Evolutionary conservation across 345 rosid species (phyloP).

Genomic region (Noccaea bulbosa): DNA sequence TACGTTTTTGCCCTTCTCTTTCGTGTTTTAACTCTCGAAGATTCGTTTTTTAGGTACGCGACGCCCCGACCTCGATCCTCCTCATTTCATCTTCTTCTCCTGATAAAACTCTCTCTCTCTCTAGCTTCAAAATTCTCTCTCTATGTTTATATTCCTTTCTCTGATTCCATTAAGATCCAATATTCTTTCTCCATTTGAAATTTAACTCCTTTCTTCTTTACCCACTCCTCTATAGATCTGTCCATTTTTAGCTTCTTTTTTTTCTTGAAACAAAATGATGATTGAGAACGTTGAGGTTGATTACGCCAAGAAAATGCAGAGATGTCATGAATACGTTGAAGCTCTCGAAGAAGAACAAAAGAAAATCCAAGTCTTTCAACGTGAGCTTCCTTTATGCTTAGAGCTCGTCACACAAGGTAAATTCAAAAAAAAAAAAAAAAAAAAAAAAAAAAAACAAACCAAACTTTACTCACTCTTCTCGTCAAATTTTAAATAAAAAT

Average conservation of each 20-base stretch:
- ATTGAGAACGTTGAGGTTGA: constrained; percentile 42
- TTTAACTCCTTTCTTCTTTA: constrained; percentile 10
- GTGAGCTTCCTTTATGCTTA: constrained; percentile 94
- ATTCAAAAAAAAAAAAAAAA: no score
- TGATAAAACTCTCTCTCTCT: constrained; percentile 4
- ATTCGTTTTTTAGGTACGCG: constrained; percentile 49
- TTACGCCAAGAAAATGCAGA: constrained; percentile 60
- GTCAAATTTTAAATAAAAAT: background rate
- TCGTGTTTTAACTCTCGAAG: constrained; percentile 6
- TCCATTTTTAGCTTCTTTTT: background rate
- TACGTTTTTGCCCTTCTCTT: constrained; percentile 26
- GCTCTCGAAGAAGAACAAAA: constrained; percentile 83
- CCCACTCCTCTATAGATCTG: constrained; percentile 25
- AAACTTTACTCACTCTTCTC: background rate
- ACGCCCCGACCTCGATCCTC: constrained; percentile 45
- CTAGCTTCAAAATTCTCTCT: background rate
- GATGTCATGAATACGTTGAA: constrained; percentile 63
- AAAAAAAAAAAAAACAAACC: background rate
- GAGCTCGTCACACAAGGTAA: constrained; percentile 94
- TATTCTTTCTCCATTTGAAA: constrained; percentile 41
- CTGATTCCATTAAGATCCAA: constrained; percentile 78
- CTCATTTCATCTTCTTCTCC: constrained; percentile 11
- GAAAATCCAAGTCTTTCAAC: constrained; percentile 86
- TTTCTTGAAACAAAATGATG: constrained; percentile 4
- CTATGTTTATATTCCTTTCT: constrained; percentile 62